Evolutionary conservation across 2,329 filamentous ascomycete species (phyloP).

Genomic region (Diatrype stigma): DNA sequence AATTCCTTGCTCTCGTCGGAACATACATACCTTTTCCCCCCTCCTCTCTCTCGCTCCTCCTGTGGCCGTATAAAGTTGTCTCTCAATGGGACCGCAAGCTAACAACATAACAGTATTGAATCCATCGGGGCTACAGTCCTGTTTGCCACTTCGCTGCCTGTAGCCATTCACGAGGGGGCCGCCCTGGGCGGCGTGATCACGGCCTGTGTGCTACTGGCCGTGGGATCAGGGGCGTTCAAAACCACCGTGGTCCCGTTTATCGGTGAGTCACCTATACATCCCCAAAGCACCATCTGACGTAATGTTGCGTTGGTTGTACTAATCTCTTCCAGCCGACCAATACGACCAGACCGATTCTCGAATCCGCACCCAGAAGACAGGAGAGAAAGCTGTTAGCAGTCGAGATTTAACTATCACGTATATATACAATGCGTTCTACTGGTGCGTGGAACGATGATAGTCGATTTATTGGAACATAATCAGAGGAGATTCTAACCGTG

Average conservation of each 20-base stretch:
- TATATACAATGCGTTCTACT: not conserved
- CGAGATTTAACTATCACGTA: not conserved
- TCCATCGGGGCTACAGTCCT: slow-evolving; percentile 53
- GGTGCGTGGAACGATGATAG: not conserved
- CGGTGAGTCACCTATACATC: slow-evolving; percentile 53
- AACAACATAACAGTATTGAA: slow-evolving; percentile 52
- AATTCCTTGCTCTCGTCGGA: slow-evolving; percentile 31
- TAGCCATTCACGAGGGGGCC: slow-evolving; percentile 42
- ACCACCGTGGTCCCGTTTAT: slow-evolving; percentile 41
- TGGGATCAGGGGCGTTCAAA: slow-evolving; percentile 58
- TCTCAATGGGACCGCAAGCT: too few relatives aligned
- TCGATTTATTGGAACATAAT: not conserved
- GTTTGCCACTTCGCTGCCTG: slow-evolving; percentile 49
- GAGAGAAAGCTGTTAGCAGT: not conserved
- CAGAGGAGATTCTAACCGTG: not conserved
- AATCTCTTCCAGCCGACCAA: slow-evolving; percentile 5
- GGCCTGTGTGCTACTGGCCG: slow-evolving; percentile 52
- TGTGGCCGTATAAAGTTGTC: too few relatives aligned
- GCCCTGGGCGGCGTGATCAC: slow-evolving; percentile 52
- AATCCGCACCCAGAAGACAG: not conserved
- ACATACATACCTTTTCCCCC: slow-evolving; percentile 52
- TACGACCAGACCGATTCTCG: not conserved
- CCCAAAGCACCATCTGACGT: slow-evolving; percentile 18
- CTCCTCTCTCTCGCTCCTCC: too few relatives aligned
- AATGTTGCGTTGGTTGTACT: slow-evolving; percentile 58